These are phyloP conservation scores for Pseudogymnoascus sp. DNA, from an alignment of 2,329 filamentous ascomycete genomes.

Conservation along the genomic window DNA sequence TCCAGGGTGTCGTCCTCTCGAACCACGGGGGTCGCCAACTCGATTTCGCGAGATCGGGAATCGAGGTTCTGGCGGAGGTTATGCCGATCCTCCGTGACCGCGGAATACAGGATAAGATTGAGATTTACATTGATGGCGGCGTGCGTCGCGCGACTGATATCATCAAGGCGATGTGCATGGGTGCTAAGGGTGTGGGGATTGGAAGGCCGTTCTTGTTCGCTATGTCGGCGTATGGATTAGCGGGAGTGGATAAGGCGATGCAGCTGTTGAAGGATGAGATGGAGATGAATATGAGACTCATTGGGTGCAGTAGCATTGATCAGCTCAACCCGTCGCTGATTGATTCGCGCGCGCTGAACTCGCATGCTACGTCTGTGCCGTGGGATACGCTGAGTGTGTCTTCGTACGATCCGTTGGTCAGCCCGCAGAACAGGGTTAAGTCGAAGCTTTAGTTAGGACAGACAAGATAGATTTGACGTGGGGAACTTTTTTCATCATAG, in stretches of 20 bases:
- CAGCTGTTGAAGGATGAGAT: slow-evolving; percentile 90
- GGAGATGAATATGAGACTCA: slow-evolving; percentile 97
- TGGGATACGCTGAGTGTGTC: slow-evolving; percentile 47
- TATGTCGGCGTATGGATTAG: slow-evolving; percentile 85
- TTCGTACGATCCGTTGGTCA: slow-evolving; percentile 42
- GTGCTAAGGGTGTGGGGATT: slow-evolving; percentile 87
- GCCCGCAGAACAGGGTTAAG: slow-evolving; percentile 44
- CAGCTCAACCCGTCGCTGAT: slow-evolving; percentile 77
- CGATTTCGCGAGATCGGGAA: slow-evolving; percentile 80
- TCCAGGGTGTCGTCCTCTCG: slow-evolving; percentile 85
- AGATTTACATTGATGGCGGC: slow-evolving; percentile 88
- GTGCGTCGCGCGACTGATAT: slow-evolving; percentile 88
- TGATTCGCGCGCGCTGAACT: slow-evolving; percentile 65
- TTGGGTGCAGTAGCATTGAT: slow-evolving; percentile 68
- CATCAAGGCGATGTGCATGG: slow-evolving; percentile 88
- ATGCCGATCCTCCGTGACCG: slow-evolving; percentile 76
- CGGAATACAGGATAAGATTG: slow-evolving; percentile 69
- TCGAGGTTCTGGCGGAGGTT: slow-evolving; percentile 89
- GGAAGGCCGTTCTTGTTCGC: slow-evolving; percentile 92
- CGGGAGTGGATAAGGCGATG: slow-evolving; percentile 88
- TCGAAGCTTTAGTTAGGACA: slow-evolving; percentile 19
- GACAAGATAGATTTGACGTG: neutral
- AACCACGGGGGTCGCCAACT: slow-evolving; percentile 96
- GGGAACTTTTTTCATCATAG: neutral
- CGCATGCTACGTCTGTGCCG: slow-evolving; percentile 54